Evolutionary conservation across 75 land plant species (phyloP).

Genomic region (Pinus taeda): DNA sequence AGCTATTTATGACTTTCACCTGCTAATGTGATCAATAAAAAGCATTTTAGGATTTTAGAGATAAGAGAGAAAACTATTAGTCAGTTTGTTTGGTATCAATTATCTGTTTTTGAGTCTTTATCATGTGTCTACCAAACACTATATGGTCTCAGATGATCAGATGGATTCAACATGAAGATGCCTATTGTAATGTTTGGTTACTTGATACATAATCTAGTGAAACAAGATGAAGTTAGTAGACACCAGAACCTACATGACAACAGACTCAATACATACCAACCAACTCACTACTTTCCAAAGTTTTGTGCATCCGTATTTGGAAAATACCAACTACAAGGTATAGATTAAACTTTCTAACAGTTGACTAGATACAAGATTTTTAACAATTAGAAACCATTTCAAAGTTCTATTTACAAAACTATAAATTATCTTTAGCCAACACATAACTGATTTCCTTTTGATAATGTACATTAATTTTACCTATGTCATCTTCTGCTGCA

Average conservation of each 20-base stretch:
- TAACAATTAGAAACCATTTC: too few species aligned
- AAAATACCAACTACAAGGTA: too few species aligned
- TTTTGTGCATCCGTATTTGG: neutral
- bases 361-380: too few species aligned
- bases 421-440: too few species aligned
- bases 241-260: neutral
- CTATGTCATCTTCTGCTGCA: constrained; percentile 93
- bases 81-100: neutral
- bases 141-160: neutral
- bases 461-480: constrained; percentile 30
- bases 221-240: neutral
- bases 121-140: neutral
- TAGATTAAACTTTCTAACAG: too few species aligned
- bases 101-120: neutral
- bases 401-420: too few species aligned
- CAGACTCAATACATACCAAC: neutral
- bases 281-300: neutral
- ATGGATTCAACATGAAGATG: neutral
- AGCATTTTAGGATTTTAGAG: neutral
- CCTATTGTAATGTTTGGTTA: neutral
- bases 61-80: neutral
- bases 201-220: neutral
- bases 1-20: too few species aligned
- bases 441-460: neutral
- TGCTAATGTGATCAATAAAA: too few species aligned